phyloP scores from a whole-genome alignment of 2,329 filamentous ascomycete species.

The Penicillium sp. region DNA sequence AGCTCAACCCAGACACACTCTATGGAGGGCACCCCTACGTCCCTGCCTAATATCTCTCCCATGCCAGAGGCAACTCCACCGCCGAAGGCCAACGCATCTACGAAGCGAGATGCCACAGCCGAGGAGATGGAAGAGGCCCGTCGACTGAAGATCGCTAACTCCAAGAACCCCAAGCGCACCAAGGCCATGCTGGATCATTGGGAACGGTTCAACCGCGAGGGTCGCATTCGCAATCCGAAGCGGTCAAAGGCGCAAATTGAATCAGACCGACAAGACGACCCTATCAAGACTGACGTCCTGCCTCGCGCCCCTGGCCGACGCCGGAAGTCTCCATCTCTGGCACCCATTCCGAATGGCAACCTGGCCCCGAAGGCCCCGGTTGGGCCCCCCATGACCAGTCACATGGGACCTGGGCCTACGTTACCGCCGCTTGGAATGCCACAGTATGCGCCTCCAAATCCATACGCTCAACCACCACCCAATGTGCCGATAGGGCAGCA shows the following conservation, averaged over 20 bases:
- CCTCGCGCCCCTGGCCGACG: conserved; percentile 28
- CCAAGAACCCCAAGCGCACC: conserved; percentile 46
- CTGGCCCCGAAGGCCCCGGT: conserved; percentile 22
- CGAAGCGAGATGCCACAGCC: conserved; percentile 18
- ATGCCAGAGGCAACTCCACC: conserved; percentile 14
- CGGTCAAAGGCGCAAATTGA: conserved; percentile 47
- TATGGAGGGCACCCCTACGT: conserved; percentile 2
- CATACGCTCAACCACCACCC: conserved; percentile 11
- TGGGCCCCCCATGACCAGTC: conserved; percentile 18
- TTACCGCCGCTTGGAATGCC: conserved; percentile 19
- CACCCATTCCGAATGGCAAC: conserved; percentile 18
- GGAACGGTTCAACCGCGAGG: conserved; percentile 45
- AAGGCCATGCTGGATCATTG: conserved; percentile 49
- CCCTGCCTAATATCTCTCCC: conserved; percentile 14
- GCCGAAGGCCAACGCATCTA: conserved; percentile 7
- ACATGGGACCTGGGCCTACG: conserved; percentile 13
- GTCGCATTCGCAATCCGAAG: conserved; percentile 46
- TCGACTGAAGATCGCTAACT: conserved; percentile 42
- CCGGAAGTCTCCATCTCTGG: conserved; percentile 24
- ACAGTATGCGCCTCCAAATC: conserved; percentile 17
- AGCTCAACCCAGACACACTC: background rate
- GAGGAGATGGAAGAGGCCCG: conserved; percentile 34
- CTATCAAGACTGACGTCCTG: conserved; percentile 26
- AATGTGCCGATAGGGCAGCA: conserved; percentile 8
- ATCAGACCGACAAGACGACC: conserved; percentile 37